Conservation (phyloP, 495 filamentous ascomycete species). For the Haplographium delicatum region DNA sequence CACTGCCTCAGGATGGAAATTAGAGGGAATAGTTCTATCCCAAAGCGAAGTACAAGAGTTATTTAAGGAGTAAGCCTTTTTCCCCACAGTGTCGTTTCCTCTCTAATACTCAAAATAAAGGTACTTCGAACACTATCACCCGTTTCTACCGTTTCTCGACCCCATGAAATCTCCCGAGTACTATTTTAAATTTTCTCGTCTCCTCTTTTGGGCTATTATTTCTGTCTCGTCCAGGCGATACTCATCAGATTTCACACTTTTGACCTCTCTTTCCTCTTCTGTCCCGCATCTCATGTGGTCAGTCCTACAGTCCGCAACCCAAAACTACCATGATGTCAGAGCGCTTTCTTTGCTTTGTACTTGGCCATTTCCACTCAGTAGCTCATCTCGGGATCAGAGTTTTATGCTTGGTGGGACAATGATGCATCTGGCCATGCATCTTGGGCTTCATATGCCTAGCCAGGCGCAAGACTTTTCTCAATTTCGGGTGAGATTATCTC, state of each 20-base stretch:
- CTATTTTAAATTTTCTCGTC: conserved; percentile 63
- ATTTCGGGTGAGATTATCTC: conserved; percentile 67
- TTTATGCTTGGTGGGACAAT: conserved; percentile 82
- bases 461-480: conserved; percentile 81
- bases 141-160: conserved; percentile 76
- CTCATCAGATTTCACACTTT: conserved; percentile 52
- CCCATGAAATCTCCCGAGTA: conserved; percentile 60
- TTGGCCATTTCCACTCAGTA: conserved; percentile 82
- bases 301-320: conserved; percentile 70
- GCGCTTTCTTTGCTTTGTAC: conserved; percentile 79
- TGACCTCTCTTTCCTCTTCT: conserved; percentile 63
- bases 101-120: neutral
- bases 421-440: conserved; percentile 83
- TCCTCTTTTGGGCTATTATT: conserved; percentile 84
- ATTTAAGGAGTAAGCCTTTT: conserved; percentile 54
- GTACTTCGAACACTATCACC: conserved; percentile 74
- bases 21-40: conserved; percentile 61
- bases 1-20: conserved; percentile 46
- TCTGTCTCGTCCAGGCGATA: conserved; percentile 73
- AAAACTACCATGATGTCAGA: conserved; percentile 83
- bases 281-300: conserved; percentile 72
- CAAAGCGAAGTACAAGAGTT: conserved; percentile 63
- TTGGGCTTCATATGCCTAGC: conserved; percentile 80
- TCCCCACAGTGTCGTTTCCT: neutral
- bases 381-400: conserved; percentile 74